phyloP scores from a whole-genome alignment of 106 monocot species.

The Apostasia ramifera region DNA sequence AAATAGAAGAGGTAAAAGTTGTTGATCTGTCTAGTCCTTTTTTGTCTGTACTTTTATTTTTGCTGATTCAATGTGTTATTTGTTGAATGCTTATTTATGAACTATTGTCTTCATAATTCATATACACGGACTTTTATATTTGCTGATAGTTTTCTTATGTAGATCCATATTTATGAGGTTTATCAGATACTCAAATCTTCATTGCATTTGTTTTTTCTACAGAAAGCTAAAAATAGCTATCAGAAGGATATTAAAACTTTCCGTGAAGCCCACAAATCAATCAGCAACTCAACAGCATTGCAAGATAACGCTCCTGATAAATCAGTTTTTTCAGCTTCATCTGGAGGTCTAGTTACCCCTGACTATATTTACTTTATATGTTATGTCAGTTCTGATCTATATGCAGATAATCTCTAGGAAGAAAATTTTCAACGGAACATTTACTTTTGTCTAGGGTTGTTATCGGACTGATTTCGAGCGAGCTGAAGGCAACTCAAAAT shows the following conservation, averaged over 20 bases:
- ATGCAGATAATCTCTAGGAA: background rate
- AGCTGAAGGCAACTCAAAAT: no score
- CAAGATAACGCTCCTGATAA: conserved; percentile 5
- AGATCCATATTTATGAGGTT: no score
- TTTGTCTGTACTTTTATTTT: background rate
- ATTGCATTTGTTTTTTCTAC: conserved; percentile 11
- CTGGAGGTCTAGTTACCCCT: conserved; percentile 21
- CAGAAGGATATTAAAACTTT: conserved; percentile 82
- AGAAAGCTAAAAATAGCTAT: conserved; percentile 92
- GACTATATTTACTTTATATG: conserved; percentile 1
- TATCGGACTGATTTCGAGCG: no score
- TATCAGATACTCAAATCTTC: background rate
- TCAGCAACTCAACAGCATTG: conserved; percentile 11
- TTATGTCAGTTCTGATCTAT: background rate
- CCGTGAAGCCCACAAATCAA: conserved; percentile 21
- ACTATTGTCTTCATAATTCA: no score
- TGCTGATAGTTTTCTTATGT: no score
- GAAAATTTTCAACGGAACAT: no score
- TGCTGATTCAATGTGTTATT: background rate
- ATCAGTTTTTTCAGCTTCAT: conserved; percentile 14
- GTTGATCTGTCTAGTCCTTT: background rate
- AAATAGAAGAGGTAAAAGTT: conserved; percentile 77
- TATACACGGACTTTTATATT: no score
- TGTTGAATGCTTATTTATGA: no score
- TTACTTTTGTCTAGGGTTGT: no score